phyloP scores from a whole-genome alignment of 805 yeast genomes.

The Wickerhamiella siamensis region DNA sequence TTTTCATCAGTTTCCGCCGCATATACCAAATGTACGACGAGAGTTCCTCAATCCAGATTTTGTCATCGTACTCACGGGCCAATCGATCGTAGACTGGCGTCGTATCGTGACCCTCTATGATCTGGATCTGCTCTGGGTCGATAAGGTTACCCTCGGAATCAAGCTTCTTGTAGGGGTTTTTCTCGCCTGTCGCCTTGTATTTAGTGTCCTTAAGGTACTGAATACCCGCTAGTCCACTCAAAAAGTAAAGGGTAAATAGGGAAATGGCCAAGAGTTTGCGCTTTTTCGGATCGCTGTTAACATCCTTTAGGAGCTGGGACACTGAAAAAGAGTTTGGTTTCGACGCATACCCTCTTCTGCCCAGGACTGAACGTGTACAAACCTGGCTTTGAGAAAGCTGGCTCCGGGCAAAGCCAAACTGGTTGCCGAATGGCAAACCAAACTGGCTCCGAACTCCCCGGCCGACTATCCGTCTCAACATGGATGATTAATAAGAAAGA shows the following conservation, averaged over 20 bases:
- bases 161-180: constrained; percentile 19
- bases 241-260: constrained; percentile 14
- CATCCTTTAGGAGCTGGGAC: neutral
- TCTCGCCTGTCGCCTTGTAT: constrained; percentile 24
- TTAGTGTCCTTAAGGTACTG: constrained; percentile 24
- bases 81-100: constrained; percentile 48
- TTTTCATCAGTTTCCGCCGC: constrained; percentile 67
- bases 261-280: constrained; percentile 12
- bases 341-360: too few species aligned
- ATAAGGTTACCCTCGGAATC: constrained; percentile 4
- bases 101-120: constrained; percentile 42
- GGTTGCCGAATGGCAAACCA: neutral
- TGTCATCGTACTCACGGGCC: constrained; percentile 70
- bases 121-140: constrained; percentile 7
- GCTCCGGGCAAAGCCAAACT: neutral
- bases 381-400: neutral
- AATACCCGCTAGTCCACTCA: constrained; percentile 15
- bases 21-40: constrained; percentile 33
- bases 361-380: neutral
- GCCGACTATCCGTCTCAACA: too few species aligned
- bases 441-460: too few species aligned
- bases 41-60: constrained; percentile 60
- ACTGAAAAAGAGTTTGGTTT: neutral
- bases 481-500: neutral
- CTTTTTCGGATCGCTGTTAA: constrained; percentile 9